phyloP scores from a whole-genome alignment of 495 filamentous ascomycete genomes.

The Neurospora sp. region DNA sequence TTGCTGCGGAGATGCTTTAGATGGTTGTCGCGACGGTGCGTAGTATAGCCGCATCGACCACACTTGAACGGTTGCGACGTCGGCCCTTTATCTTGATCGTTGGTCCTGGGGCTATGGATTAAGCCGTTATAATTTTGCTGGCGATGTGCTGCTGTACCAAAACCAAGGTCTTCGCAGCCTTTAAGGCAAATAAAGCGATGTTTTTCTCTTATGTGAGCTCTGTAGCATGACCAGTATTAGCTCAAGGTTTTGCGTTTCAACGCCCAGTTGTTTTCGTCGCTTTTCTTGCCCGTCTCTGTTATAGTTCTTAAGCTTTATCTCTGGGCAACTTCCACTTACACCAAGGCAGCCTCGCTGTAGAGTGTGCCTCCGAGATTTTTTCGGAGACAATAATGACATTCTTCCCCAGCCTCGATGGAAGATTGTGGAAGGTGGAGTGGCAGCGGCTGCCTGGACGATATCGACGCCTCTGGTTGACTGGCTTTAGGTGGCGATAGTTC shows the following conservation, averaged over 20 bases:
- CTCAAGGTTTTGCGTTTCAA: not conserved
- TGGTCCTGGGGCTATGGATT: not conserved
- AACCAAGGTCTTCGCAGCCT: not conserved
- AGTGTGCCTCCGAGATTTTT: not conserved
- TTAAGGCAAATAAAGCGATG: not conserved
- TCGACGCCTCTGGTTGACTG: not conserved
- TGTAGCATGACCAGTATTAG: not conserved
- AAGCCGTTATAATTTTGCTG: not conserved
- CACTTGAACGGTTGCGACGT: not conserved
- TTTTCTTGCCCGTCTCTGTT: not conserved
- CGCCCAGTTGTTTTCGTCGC: not conserved
- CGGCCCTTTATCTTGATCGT: not conserved
- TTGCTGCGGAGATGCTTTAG: not conserved
- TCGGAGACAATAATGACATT: not conserved
- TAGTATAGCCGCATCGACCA: not conserved
- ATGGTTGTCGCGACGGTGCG: not conserved
- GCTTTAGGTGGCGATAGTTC: not conserved
- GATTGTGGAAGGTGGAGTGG: not conserved
- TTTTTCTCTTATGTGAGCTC: not conserved
- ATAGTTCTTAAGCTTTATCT: not conserved
- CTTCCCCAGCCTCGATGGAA: not conserved
- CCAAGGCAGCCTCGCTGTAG: not conserved
- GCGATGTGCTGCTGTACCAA: not conserved
- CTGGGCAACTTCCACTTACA: not conserved
- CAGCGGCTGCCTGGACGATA: not conserved